A percentile compares a stretch with the other conserved stretches of the same genome.
Conservation (phyloP, 495 filamentous ascomycete species). For the Clavariopsis aquatica region DNA sequence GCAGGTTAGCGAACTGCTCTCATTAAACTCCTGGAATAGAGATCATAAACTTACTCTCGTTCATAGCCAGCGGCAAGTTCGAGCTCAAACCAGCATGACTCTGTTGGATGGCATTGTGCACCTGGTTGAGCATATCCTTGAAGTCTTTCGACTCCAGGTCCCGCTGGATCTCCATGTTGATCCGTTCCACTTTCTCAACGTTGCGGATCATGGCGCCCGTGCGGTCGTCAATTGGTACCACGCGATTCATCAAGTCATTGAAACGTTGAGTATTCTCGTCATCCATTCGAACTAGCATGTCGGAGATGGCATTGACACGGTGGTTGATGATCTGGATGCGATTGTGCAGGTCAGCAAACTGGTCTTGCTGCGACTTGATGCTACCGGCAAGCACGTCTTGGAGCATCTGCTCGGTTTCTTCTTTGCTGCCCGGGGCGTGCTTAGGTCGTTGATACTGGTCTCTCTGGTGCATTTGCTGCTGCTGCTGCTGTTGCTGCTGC, state of each 20-base stretch:
- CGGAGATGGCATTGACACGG: conserved; percentile 67
- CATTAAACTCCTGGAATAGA: not conserved
- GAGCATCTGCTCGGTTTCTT: conserved; percentile 30
- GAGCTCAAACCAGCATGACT: conserved; percentile 69
- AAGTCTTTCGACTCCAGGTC: conserved; percentile 75
- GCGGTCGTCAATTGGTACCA: conserved; percentile 55
- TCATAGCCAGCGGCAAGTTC: conserved; percentile 56
- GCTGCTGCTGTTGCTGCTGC: conserved; percentile 45
- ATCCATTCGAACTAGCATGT: conserved; percentile 60
- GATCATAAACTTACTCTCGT: conserved; percentile 49
- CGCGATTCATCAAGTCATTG: conserved; percentile 47
- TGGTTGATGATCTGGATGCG: conserved; percentile 75
- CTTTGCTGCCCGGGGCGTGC: conserved; percentile 33
- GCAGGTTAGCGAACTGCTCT: conserved; percentile 24
- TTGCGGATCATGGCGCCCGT: conserved; percentile 48
- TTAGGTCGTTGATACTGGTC: conserved; percentile 45
- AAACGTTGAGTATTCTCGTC: conserved; percentile 62
- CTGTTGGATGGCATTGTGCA: conserved; percentile 71
- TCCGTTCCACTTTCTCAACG: conserved; percentile 61
- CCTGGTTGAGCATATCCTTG: conserved; percentile 63
- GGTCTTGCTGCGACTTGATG: conserved; percentile 55
- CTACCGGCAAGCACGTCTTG: conserved; percentile 52
- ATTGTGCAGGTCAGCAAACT: conserved; percentile 81
- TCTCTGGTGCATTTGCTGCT: conserved; percentile 42
- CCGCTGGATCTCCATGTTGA: conserved; percentile 56